Conservation (phyloP, 352 stramenopile species). For the Phytophthora idaei region DNA sequence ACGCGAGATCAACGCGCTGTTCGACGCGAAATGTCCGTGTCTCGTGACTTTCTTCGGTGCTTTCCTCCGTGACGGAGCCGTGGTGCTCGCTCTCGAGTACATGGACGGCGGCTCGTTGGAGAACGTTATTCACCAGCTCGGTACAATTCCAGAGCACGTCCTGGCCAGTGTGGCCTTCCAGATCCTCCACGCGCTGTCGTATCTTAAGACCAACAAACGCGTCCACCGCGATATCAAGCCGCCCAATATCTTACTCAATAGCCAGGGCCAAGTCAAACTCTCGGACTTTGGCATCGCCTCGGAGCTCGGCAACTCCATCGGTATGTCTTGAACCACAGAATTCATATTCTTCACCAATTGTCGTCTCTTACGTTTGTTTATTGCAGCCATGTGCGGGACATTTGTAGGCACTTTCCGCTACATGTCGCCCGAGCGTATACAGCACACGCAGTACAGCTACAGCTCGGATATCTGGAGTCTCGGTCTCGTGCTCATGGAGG, state of each 20-base stretch:
- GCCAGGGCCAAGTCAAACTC: conserved; percentile 93
- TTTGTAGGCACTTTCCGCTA: conserved; percentile 95
- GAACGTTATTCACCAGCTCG: conserved; percentile 86
- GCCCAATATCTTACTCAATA: conserved; percentile 95
- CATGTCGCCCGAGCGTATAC: conserved; percentile 92
- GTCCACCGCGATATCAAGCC: conserved; percentile 97
- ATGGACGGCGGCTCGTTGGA: conserved; percentile 94
- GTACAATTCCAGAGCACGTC: conserved; percentile 85
- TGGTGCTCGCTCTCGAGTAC: conserved; percentile 93
- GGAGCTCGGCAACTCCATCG: conserved; percentile 87
- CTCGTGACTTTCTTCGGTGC: conserved; percentile 93
- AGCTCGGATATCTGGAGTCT: conserved; percentile 94
- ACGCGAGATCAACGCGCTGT: conserved; percentile 89
- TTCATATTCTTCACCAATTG: neutral
- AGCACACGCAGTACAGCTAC: conserved; percentile 89
- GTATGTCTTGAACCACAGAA: conserved; percentile 28
- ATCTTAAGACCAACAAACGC: conserved; percentile 93
- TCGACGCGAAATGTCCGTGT: conserved; percentile 77
- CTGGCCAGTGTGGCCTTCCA: conserved; percentile 94
- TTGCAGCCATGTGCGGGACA: conserved; percentile 91
- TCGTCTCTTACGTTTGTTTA: conserved; percentile 13
- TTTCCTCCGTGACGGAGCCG: conserved; percentile 88
- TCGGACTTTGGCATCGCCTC: conserved; percentile 96
- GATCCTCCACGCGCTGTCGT: conserved; percentile 92
- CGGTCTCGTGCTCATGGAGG: conserved; percentile 92